Conservation (phyloP, 192 early-diverging fungal species). For the Gamsiella multidivaricata region DNA sequence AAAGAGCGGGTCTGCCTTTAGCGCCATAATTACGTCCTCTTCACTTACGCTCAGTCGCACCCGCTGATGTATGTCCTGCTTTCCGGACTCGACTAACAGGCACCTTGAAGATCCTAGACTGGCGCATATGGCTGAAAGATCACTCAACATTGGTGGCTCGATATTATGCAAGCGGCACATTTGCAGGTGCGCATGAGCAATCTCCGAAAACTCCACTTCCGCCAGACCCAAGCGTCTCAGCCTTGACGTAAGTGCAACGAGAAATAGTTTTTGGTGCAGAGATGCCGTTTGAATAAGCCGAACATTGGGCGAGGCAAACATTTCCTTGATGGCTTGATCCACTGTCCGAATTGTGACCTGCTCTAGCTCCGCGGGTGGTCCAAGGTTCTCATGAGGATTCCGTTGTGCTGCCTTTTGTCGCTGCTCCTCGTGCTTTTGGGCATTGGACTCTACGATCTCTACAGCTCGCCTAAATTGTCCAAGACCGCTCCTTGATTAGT, state of each 20-base stretch:
- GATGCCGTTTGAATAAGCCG: slow-evolving; percentile 78
- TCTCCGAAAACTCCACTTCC: slow-evolving; percentile 80
- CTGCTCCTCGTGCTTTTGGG: slow-evolving; percentile 25
- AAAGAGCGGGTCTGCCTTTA: slow-evolving; percentile 72
- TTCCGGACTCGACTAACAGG: slow-evolving; percentile 71
- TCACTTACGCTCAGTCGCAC: slow-evolving; percentile 79
- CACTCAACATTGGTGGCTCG: slow-evolving; percentile 65
- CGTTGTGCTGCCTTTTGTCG: slow-evolving; percentile 16
- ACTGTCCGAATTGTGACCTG: slow-evolving; percentile 77
- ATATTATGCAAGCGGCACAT: slow-evolving; percentile 75
- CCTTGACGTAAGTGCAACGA: slow-evolving; percentile 74
- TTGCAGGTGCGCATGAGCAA: slow-evolving; percentile 73
- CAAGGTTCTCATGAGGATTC: slow-evolving; percentile 7
- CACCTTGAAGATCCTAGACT: slow-evolving; percentile 71
- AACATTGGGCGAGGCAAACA: slow-evolving; percentile 84
- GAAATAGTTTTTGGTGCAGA: slow-evolving; percentile 87
- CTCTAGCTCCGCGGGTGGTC: slow-evolving; percentile 11
- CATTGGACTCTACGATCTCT: slow-evolving; percentile 71
- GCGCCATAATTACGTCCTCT: slow-evolving; percentile 83
- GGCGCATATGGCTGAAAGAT: slow-evolving; percentile 72
- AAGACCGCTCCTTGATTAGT: too few relatives aligned
- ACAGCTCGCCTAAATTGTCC: slow-evolving; percentile 79
- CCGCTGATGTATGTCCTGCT: slow-evolving; percentile 74
- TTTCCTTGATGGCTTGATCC: slow-evolving; percentile 85
- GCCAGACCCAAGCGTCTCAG: slow-evolving; percentile 74